Conservation (phyloP, 106 monocot species). For the Xerophyta viscosa region DNA sequence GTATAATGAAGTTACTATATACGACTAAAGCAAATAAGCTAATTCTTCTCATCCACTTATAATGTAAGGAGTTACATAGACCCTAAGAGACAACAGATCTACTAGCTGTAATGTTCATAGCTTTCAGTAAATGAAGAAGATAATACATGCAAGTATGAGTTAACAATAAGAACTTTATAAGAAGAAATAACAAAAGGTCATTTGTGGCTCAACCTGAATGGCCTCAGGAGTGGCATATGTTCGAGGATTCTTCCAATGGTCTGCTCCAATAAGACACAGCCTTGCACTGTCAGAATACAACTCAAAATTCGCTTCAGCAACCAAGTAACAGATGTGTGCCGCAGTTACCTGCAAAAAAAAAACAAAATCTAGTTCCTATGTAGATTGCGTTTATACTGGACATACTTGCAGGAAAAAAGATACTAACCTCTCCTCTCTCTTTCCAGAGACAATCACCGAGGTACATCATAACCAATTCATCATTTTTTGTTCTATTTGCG, state of each 20-base stretch:
- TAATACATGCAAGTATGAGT: too few species aligned
- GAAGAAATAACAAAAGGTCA: too few species aligned
- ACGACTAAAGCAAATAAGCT: too few species aligned
- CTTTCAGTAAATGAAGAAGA: too few species aligned
- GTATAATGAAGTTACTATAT: too few species aligned
- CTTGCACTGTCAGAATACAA: conserved; percentile 67
- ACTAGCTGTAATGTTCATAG: too few species aligned
- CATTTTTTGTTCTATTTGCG: conserved; percentile 91
- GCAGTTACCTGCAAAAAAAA: conserved; percentile 53
- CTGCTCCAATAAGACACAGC: conserved; percentile 88
- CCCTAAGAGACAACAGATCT: too few species aligned
- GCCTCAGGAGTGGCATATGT: conserved; percentile 86
- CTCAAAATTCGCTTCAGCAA: conserved; percentile 88
- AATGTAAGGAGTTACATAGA: too few species aligned
- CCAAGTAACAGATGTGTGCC: conserved; percentile 91
- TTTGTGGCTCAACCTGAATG: conserved; percentile 97
- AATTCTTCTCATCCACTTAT: too few species aligned
- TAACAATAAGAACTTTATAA: too few species aligned
- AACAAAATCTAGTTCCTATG: too few species aligned
- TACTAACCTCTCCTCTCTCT: conserved; percentile 80
- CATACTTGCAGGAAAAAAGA: neutral
- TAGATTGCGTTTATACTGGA: neutral
- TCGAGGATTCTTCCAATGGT: conserved; percentile 87
- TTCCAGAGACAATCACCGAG: conserved; percentile 92
- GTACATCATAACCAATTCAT: conserved; percentile 84